Evolutionary conservation across 2,329 filamentous ascomycete species (phyloP).

Genomic region (Emmonsiellopsis sp.): DNA sequence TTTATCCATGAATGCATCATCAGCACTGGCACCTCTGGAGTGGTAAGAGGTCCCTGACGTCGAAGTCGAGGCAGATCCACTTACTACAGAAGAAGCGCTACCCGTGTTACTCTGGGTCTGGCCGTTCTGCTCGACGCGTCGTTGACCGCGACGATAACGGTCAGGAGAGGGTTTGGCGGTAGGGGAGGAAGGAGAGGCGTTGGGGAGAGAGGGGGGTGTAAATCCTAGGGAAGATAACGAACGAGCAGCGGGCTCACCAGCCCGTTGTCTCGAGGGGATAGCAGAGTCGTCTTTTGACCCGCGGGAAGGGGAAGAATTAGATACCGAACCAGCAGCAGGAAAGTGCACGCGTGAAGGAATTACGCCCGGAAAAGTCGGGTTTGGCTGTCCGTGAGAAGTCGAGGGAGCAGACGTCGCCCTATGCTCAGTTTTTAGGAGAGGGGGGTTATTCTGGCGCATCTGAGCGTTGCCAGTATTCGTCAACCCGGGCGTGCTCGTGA

Average conservation of each 20-base stretch:
- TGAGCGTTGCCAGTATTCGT: conserved; percentile 44
- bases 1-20: conserved; percentile 53
- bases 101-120: background rate
- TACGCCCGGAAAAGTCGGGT: conserved; percentile 20
- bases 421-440: conserved; percentile 48
- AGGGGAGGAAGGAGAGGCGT: conserved; percentile 41
- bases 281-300: conserved; percentile 43
- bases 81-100: conserved; percentile 13
- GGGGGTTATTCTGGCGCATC: conserved; percentile 42
- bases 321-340: conserved; percentile 45
- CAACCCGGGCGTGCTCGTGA: conserved; percentile 60
- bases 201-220: conserved; percentile 43
- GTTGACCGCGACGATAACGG: conserved; percentile 65
- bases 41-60: conserved; percentile 31
- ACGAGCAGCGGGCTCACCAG: conserved; percentile 28
- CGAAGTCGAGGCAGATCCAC: conserved; percentile 15
- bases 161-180: conserved; percentile 65
- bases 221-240: conserved; percentile 44
- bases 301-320: conserved; percentile 42
- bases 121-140: conserved; percentile 39
- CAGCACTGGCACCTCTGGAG: conserved; percentile 53
- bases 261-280: conserved; percentile 31
- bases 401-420: conserved; percentile 47
- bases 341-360: conserved; percentile 32
- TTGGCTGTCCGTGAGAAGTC: conserved; percentile 31